Percentiles rank a stretch among this genome's conserved stretches.
Evolutionary conservation across 2,329 filamentous ascomycete species (phyloP).

Genomic region (Fusarium austroafricanum): DNA sequence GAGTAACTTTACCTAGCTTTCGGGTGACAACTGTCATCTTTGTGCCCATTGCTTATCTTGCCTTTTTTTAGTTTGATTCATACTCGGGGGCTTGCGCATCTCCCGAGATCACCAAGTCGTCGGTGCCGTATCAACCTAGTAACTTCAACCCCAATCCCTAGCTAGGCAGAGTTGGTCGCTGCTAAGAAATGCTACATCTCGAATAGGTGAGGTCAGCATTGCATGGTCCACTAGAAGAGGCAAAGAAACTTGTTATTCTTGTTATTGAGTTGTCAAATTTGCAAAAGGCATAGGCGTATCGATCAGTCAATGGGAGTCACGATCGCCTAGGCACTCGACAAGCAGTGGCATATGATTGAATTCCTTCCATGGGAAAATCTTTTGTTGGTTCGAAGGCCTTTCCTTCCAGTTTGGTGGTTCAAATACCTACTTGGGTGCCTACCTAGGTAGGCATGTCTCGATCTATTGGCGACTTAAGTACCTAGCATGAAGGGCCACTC

Average conservation of each 20-base stretch:
- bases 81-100: slow-evolving; percentile 36
- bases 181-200: slow-evolving; percentile 8
- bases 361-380: too few species aligned
- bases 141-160: slow-evolving; percentile 21
- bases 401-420: not conserved
- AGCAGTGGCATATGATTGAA: not conserved
- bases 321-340: not conserved
- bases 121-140: slow-evolving; percentile 13
- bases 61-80: slow-evolving; percentile 24
- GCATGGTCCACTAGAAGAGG: not conserved
- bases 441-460: not conserved
- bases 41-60: slow-evolving; percentile 12
- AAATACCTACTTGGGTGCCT: too few species aligned
- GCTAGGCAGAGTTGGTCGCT: slow-evolving; percentile 8
- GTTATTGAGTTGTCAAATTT: not conserved
- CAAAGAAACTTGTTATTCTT: not conserved
- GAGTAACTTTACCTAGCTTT: slow-evolving; percentile 10
- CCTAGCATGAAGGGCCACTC: not conserved
- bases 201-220: not conserved
- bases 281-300: not conserved
- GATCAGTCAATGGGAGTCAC: not conserved
- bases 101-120: slow-evolving; percentile 32
- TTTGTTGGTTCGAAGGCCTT: not conserved
- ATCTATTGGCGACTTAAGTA: not conserved
- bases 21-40: slow-evolving; percentile 18